Evolutionary conservation across 257 asterid species (phyloP), one percentile per base, ranked within the genome.

Genomic region (Primulina tabacum): DNA sequence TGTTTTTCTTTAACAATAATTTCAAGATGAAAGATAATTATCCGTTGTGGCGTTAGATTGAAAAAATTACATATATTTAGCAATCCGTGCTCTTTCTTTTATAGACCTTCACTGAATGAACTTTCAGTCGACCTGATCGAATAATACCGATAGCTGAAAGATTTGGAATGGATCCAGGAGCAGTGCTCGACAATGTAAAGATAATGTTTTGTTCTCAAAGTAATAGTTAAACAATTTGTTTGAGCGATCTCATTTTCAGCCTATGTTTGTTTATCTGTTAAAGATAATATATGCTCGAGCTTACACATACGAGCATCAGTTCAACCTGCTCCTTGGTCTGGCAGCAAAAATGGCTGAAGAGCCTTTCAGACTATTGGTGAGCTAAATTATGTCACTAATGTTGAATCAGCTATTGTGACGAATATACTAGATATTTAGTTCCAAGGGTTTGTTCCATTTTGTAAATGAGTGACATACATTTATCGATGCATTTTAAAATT

Each of bases 331-430:
- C 74, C 91, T 94, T 65, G 95, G 97, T 60, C 88, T 94, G 67
- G 99, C 97, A 70, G 99, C 99, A 60, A 94, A 94, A 83, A 94
- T 94, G 99, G 94, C 99, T 77, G 99, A 94, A 86, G 99, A 94
- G 80, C 99, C 99, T 61, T 94, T 94, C 84, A 85, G 92, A 72
- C 95, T 94, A 70, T 77, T 94, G 96, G 99, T 94, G 62, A 89
- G 88, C 70, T 67, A 75, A 37, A 26, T 52, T 59, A 73, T 64
- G 37, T 50, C 52, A 68, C 37, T 38, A 17, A 58, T 62, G 59
- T 33, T 67, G 60, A 58, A 68, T 57, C 60, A 57, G 71, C 62
- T 50, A 26, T 56, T 59, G 40, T 60, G 61, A 63, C 37, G 26
- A n/a, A 66, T 59, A 43, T 43, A 8, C 16, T 40, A 43, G 53